A percentile compares a stretch with the other conserved stretches of the same genome.
phyloP scores from a whole-genome alignment of 768 basidiomycete species.

The Gloeophyllum trabeum region DNA sequence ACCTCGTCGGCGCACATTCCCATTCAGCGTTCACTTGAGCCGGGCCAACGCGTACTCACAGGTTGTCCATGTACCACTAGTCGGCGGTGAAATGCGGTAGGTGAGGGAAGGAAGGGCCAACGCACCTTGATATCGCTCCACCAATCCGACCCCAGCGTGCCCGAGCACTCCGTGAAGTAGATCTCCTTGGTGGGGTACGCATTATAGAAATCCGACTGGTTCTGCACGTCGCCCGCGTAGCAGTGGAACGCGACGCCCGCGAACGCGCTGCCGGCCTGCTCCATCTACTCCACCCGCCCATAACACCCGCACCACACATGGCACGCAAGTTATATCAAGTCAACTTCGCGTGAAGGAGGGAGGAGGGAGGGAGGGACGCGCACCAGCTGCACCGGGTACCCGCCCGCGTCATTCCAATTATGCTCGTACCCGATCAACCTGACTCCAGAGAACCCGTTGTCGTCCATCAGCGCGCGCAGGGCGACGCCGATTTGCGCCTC shows the following conservation, averaged over 20 bases:
- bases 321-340: too few species aligned
- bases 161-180: constrained; percentile 52
- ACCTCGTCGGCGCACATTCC: constrained; percentile 13
- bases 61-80: constrained; percentile 61
- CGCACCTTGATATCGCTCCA: constrained; percentile 69
- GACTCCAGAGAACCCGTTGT: constrained; percentile 44
- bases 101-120: background rate
- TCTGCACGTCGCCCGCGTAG: constrained; percentile 40
- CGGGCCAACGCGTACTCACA: constrained; percentile 30
- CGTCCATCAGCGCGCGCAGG: constrained; percentile 48
- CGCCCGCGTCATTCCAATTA: constrained; percentile 59
- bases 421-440: constrained; percentile 65
- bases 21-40: constrained; percentile 14
- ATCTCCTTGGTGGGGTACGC: constrained; percentile 48
- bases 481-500: constrained; percentile 49
- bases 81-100: background rate
- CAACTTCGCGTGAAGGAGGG: too few species aligned
- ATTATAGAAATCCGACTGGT: constrained; percentile 46
- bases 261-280: constrained; percentile 41
- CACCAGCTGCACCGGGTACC: constrained; percentile 50
- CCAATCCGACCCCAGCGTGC: constrained; percentile 60
- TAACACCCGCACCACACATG: too few species aligned
- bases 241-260: constrained; percentile 67
- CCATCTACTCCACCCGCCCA: too few species aligned
- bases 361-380: constrained; percentile 6